Conservation (phyloP, 495 filamentous ascomycete species). For the Coniosporium apollinis region DNA sequence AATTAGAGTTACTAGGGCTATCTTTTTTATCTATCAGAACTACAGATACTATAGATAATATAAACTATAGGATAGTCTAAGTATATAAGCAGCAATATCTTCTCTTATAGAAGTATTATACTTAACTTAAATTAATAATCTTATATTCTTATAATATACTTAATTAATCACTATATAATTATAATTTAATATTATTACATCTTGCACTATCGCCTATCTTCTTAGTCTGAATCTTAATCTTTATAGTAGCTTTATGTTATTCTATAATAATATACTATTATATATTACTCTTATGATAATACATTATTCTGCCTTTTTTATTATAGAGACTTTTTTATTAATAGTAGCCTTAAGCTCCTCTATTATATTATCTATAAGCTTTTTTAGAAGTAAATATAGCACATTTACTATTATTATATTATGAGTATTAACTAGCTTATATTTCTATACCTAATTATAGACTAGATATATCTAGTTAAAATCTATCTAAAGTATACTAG, state of each 20-base stretch:
- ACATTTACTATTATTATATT: conserved; percentile 3
- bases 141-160: too few relatives aligned
- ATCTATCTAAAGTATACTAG: background rate
- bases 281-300: too few relatives aligned
- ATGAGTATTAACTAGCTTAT: conserved; percentile 3
- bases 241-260: background rate
- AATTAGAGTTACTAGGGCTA: background rate
- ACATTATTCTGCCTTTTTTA: background rate
- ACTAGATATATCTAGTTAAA: background rate
- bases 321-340: background rate
- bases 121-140: too few relatives aligned
- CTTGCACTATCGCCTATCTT: too few relatives aligned
- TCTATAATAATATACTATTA: too few relatives aligned
- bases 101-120: too few relatives aligned
- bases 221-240: background rate
- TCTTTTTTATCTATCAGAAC: background rate
- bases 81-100: too few relatives aligned
- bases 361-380: conserved; percentile 1
- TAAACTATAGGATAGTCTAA: too few relatives aligned
- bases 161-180: too few relatives aligned
- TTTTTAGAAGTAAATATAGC: conserved; percentile 5
- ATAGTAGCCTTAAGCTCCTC: background rate
- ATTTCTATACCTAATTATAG: background rate
- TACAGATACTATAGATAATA: too few relatives aligned
- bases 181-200: background rate